phyloP scores from a whole-genome alignment of 805 yeast species.

The Torulaspora delbrueckii region DNA sequence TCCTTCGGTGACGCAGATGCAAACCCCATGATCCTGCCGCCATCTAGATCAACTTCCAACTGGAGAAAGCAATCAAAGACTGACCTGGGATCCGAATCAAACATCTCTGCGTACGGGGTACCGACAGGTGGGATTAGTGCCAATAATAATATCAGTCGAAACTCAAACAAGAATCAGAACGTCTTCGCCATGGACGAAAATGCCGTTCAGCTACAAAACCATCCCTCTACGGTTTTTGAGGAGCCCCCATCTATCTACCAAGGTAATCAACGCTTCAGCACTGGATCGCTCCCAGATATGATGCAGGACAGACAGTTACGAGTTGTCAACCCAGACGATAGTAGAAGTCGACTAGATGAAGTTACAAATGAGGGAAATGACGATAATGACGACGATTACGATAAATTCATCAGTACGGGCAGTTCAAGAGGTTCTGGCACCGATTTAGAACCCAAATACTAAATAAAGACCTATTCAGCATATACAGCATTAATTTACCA shows the following conservation, averaged over 20 bases:
- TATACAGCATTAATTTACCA: background rate
- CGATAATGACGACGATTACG: slow-evolving; percentile 5
- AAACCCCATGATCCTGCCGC: slow-evolving; percentile 24
- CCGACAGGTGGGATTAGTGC: slow-evolving; percentile 14
- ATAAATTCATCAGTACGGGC: slow-evolving; percentile 12
- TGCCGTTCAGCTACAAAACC: slow-evolving; percentile 8
- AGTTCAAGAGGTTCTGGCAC: slow-evolving; percentile 12
- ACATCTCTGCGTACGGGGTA: slow-evolving; percentile 13
- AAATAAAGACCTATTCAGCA: background rate
- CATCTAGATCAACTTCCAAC: slow-evolving; percentile 14
- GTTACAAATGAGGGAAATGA: slow-evolving; percentile 8
- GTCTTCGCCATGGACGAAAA: slow-evolving; percentile 7
- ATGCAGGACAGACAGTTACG: slow-evolving; percentile 41
- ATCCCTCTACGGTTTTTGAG: slow-evolving; percentile 19
- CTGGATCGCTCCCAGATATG: slow-evolving; percentile 50
- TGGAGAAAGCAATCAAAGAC: slow-evolving; percentile 15
- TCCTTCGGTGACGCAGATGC: slow-evolving; percentile 34
- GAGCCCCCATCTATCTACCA: slow-evolving; percentile 32
- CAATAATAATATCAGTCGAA: slow-evolving; percentile 11
- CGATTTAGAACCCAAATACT: slow-evolving; percentile 12
- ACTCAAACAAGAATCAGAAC: slow-evolving; percentile 5
- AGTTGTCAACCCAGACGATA: slow-evolving; percentile 44
- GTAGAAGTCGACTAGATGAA: slow-evolving; percentile 12
- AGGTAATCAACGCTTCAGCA: slow-evolving; percentile 49
- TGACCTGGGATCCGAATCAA: slow-evolving; percentile 9